phyloP scores from a whole-genome alignment of 768 basidiomycete genomes.

The Amyloporia xantha region DNA sequence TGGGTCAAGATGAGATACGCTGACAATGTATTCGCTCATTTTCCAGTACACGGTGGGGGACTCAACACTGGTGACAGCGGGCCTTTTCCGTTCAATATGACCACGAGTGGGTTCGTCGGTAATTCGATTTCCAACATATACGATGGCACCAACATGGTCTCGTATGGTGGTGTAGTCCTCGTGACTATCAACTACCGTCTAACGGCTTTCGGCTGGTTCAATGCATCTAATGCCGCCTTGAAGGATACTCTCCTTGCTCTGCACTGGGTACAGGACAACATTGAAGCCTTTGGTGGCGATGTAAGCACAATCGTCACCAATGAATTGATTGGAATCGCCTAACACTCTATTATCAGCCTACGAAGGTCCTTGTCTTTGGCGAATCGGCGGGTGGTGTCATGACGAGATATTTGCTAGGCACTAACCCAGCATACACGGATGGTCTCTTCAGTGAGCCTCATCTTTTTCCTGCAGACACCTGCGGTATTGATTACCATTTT shows the following conservation, averaged over 20 bases:
- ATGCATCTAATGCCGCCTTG: constrained; percentile 8
- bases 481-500: neutral
- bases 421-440: constrained; percentile 6
- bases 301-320: neutral
- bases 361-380: constrained; percentile 6
- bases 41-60: constrained; percentile 7
- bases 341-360: constrained; percentile 1
- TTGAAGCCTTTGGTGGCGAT: constrained; percentile 9
- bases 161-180: constrained; percentile 9
- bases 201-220: constrained; percentile 10
- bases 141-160: constrained; percentile 9
- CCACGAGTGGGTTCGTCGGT: constrained; percentile 7
- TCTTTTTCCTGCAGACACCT: neutral
- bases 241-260: constrained; percentile 7
- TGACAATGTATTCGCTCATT: neutral
- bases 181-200: constrained; percentile 9
- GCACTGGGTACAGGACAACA: constrained; percentile 10
- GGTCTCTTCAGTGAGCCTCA: constrained; percentile 6
- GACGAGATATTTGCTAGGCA: constrained; percentile 7
- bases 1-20: neutral
- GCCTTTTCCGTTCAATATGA: constrained; percentile 10
- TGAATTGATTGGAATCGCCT: neutral
- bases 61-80: constrained; percentile 9
- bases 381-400: constrained; percentile 8
- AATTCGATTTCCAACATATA: constrained; percentile 8